phyloP scores from a whole-genome alignment of 2,329 filamentous ascomycete genomes.

The Aurifilum marmelostoma region DNA sequence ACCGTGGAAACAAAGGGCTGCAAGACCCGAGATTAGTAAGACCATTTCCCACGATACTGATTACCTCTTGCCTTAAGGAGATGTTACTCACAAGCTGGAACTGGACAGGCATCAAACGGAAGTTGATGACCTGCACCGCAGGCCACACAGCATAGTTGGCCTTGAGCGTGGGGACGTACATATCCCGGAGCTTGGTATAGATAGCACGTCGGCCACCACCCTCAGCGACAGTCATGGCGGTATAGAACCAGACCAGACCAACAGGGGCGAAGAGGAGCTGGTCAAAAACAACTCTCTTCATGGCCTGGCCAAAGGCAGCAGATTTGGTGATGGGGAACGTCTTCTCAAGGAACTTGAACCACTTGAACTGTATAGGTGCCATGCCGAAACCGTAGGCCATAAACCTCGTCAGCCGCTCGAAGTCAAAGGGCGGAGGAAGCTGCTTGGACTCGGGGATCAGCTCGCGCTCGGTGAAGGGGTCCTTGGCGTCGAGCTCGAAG shows the following conservation, averaged over 20 bases:
- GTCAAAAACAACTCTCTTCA: conserved; percentile 91
- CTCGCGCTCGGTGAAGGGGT: conserved; percentile 66
- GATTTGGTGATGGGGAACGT: conserved; percentile 84
- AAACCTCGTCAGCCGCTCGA: conserved; percentile 90
- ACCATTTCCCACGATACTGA: not conserved
- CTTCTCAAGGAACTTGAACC: conserved; percentile 84
- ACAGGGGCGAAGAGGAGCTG: conserved; percentile 92
- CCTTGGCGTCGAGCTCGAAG: conserved; percentile 85
- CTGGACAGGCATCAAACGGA: conserved; percentile 90
- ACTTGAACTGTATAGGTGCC: conserved; percentile 93
- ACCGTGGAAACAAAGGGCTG: conserved; percentile 95
- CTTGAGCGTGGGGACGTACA: conserved; percentile 92
- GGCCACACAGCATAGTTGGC: conserved; percentile 97
- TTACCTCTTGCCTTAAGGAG: not conserved
- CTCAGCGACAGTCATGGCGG: conserved; percentile 94
- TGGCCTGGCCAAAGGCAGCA: conserved; percentile 71
- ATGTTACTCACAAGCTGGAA: conserved; percentile 82
- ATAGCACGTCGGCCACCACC: conserved; percentile 84
- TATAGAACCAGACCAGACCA: conserved; percentile 88
- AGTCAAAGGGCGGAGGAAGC: conserved; percentile 86
- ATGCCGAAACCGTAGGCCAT: conserved; percentile 98
- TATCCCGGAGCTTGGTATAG: conserved; percentile 83
- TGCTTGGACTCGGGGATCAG: conserved; percentile 65
- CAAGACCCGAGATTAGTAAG: conserved; percentile 25
- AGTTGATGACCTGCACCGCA: conserved; percentile 94